Percentiles rank a stretch among this genome's conserved stretches.
Evolutionary conservation across 2,329 filamentous ascomycete genomes (phyloP).

Genomic region (Fusarium equiseti): DNA sequence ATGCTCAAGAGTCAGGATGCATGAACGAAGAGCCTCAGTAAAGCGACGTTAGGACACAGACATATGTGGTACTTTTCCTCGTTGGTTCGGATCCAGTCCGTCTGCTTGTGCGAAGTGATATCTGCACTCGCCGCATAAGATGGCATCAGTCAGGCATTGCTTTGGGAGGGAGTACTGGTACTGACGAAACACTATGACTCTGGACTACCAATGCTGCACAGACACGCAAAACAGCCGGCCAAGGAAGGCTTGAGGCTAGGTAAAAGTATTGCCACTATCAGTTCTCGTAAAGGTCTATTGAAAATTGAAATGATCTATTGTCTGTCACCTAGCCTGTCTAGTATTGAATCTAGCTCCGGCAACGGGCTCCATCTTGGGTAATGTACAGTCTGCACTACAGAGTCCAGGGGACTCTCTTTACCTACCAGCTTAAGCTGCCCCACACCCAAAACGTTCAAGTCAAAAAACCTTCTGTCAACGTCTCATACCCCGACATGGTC

Average conservation of each 20-base stretch:
- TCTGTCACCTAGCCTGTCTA: background rate
- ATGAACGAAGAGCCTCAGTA: conserved; percentile 19
- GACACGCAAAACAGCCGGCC: conserved; percentile 6
- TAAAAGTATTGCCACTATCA: conserved; percentile 7
- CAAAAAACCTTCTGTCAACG: conserved; percentile 26
- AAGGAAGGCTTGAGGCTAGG: background rate
- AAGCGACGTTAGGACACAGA: conserved; percentile 12
- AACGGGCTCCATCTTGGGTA: conserved; percentile 19
- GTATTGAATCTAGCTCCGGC: conserved; percentile 2
- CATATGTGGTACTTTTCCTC: conserved; percentile 9
- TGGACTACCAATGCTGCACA: conserved; percentile 5
- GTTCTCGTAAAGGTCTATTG: background rate
- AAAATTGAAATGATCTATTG: conserved; percentile 5
- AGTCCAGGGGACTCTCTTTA: background rate
- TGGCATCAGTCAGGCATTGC: background rate
- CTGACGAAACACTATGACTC: background rate
- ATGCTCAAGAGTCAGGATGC: conserved; percentile 18
- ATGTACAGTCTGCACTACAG: background rate
- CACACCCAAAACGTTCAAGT: conserved; percentile 28
- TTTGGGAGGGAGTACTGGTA: background rate
- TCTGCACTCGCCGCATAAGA: conserved; percentile 10
- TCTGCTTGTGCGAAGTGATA: conserved; percentile 12
- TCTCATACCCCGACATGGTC: background rate
- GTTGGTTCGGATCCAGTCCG: conserved; percentile 27
- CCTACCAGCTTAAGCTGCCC: conserved; percentile 17